Base-by-base conservation (phyloP, 2,329 filamentous ascomycete species). In the Ophiocordyceps camponoti-saundersi region DNA sequence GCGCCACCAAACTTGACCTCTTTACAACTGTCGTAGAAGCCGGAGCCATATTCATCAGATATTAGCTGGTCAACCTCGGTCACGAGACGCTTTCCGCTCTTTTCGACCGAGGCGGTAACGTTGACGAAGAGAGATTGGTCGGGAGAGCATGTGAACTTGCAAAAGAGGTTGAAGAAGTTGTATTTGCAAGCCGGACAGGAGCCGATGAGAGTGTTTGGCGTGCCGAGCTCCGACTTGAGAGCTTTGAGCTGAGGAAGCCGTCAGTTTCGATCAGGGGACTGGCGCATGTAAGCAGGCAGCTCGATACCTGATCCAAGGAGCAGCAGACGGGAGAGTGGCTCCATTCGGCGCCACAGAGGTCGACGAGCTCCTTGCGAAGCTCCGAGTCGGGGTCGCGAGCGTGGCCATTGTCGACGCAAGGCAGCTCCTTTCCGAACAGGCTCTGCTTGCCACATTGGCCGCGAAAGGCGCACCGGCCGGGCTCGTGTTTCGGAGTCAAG, bases 151-250 rank as follows among this genome's bases (percentile, higher is more conserved):
- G 89, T 96, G 59, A 98, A 96, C 5, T 88, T 93, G 68, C 92
- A 98, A 64, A 98, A 98, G 42, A 93, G 72, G 67, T 98, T 94
- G 71, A 86, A 96, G 70, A 98, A 98, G 70, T 98, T 98, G 57
- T 89, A 83, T 65, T 92, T 94, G 75, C 92, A 98, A 30, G 93
- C 92, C 2, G 92, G 92, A 61, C 92, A 98, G 11, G 88, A 87
- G 23, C 88, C 81, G 60, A 98, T 88, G 59, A 98, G 83, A 49
- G 82, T 80, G 55, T 89, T 87, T 2, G 88, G 90, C 21, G 86
- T 86, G 54, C 85, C 82, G 48, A 98, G 74, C 58, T 95, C 93
- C 50, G 77, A 82, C 56, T 85, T 82, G 51, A 98, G 77, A 1
- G 82, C 73, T 55, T 85, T 77, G 48, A 98, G 72, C 83, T 89